Base-by-base conservation (phyloP, 805 yeast genomes). In the Wickerhamomyces queroliae region DNA sequence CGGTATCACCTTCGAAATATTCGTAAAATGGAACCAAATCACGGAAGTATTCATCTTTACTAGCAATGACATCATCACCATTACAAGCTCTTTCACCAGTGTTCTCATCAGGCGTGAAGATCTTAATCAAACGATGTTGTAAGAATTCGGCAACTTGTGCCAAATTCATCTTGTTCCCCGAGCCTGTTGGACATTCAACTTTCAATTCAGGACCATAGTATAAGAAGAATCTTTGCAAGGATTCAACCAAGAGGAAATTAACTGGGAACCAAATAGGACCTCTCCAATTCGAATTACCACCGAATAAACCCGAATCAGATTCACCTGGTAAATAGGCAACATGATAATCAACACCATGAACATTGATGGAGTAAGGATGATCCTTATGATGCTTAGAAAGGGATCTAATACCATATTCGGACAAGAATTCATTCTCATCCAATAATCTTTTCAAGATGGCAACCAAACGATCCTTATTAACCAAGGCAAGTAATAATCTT, bases 201-300 rank as follows among this genome's bases (percentile, higher is more conserved):
- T 83, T 84, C 56, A 89, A 74, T 38, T 74, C 81, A 21, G 90
- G 79, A 11, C 97, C 97, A 59, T 88, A 89, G 67, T 88, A 89
- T 54, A 89, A 67, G 60, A 81, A 87, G 61, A 87, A 87, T 52
- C 96, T 72, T 62, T 89, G 93, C 50, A 89, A 67, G 0, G 95
- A 78, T 65, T 89, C 97, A 42, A 89, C 86, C 29, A 89, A 66
- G 45, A 89, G 66, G 61, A 89, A 89, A 54, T 83, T 89, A 11
- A 86, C 86, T 17, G 97, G 95, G 70, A 89, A 88, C 97, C 97
- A 89, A 50, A 89, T 88, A 13, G 97, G 96, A 3, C 97, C 97
- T 61, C 97, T 74, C 97, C 97, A 89, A 63, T 89, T 89, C 18
- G 96, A 88, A 60, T 89, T 89, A 43, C 97, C 97, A 37, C 97